Percentiles rank a stretch among this genome's conserved stretches.
These are phyloP conservation scores for Fagus crenata DNA, from an alignment of 306 rosid species.

Conservation along the genomic window DNA sequence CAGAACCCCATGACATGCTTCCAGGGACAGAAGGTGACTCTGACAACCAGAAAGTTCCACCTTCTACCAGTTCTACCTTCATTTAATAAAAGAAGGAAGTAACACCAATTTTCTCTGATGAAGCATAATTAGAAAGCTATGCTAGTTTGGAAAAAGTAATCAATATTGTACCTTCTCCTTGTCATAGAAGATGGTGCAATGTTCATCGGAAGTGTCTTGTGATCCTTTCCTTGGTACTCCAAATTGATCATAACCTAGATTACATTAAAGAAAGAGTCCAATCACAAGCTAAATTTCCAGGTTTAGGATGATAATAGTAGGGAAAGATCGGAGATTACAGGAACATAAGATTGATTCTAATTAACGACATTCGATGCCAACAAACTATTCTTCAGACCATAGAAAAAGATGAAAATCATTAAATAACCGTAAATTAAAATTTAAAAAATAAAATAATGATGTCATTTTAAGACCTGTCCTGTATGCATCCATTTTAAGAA, in stretches of 20 bases:
- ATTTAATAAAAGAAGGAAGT: slow-evolving; percentile 24
- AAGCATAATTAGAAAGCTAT: slow-evolving; percentile 4
- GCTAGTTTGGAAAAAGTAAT: slow-evolving; percentile 9
- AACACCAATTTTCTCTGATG: slow-evolving; percentile 1
- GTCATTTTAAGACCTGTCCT: too few species aligned
- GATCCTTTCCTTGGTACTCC: slow-evolving; percentile 88
- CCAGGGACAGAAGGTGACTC: slow-evolving; percentile 98
- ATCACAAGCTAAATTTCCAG: slow-evolving; percentile 21
- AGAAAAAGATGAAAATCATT: too few species aligned
- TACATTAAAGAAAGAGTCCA: slow-evolving; percentile 5
- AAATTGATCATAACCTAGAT: slow-evolving; percentile 84
- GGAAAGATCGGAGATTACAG: slow-evolving; percentile 8
- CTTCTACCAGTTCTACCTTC: slow-evolving; percentile 91
- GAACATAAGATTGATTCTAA: background rate
- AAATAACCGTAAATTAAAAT: too few species aligned
- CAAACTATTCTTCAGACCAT: background rate
- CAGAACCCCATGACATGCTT: slow-evolving; percentile 96
- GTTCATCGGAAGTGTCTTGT: slow-evolving; percentile 77
- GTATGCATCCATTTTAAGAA: background rate
- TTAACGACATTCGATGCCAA: background rate
- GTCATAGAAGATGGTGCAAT: slow-evolving; percentile 93
- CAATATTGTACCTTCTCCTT: slow-evolving; percentile 64
- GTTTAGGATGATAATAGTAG: slow-evolving; percentile 22
- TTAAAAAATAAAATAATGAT: too few species aligned
- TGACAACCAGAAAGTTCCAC: slow-evolving; percentile 98